Evolutionary conservation across 306 rosid genomes (phyloP).

Genomic region (Canavalia gladiata): DNA sequence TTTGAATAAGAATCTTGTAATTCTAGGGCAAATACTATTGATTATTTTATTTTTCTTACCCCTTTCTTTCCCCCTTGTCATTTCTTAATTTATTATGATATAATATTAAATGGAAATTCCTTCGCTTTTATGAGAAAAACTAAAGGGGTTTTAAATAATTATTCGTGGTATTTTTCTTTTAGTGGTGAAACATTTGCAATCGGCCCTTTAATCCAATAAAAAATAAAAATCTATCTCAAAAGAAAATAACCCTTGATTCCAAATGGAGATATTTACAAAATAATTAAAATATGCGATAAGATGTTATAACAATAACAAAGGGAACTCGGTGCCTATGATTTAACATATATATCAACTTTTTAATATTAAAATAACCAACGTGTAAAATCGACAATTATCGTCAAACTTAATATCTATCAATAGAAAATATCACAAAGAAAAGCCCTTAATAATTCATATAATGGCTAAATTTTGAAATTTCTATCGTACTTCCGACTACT

Average conservation of each 20-base stretch:
- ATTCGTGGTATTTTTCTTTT: neutral
- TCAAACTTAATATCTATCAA: neutral
- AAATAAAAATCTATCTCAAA: too few species aligned
- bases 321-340: neutral
- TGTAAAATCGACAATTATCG: too few species aligned
- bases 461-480: neutral
- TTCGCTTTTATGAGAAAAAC: neutral
- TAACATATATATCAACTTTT: too few species aligned
- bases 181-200: neutral
- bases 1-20: neutral
- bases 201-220: too few species aligned
- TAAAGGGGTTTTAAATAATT: neutral
- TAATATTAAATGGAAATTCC: neutral
- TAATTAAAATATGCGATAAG: neutral
- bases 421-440: neutral
- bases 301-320: too few species aligned
- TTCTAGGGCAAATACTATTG: too few species aligned
- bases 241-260: too few species aligned
- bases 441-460: neutral
- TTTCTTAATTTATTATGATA: neutral
- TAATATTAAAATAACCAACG: too few species aligned
- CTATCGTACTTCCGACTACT: neutral
- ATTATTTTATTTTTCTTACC: too few species aligned
- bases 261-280: too few species aligned
- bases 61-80: too few species aligned